Percentiles rank a stretch among this genome's conserved stretches.
These are phyloP conservation scores for Prunus fruticosa DNA, from an alignment of 306 rosid species.

Conservation along the genomic window DNA sequence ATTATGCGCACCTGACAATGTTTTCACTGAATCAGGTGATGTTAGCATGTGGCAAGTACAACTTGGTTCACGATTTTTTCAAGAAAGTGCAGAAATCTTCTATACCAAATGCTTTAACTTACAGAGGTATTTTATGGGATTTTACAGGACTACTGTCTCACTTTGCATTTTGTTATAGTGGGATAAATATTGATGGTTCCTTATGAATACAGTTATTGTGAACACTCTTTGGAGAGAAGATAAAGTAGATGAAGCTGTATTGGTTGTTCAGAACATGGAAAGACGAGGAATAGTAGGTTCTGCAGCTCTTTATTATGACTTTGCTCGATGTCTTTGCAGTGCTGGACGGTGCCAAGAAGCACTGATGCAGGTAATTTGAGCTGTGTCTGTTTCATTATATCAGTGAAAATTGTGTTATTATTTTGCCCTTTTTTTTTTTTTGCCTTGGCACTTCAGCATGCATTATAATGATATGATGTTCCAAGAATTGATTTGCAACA, in stretches of 20 bases:
- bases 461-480: not conserved
- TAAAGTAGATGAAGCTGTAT: conserved; percentile 73
- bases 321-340: conserved; percentile 90
- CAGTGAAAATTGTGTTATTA: not conserved
- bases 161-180: conserved; percentile 9
- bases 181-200: conserved; percentile 27
- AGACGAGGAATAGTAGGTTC: conserved; percentile 87
- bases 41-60: conserved; percentile 86
- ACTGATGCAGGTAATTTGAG: conserved; percentile 61
- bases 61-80: conserved; percentile 93
- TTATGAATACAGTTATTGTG: conserved; percentile 64
- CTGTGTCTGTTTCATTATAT: not conserved
- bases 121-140: conserved; percentile 67
- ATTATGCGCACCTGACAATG: conserved; percentile 13
- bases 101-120: conserved; percentile 78
- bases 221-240: conserved; percentile 85
- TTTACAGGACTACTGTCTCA: conserved; percentile 8
- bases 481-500: not conserved
- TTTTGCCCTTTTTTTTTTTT: not conserved
- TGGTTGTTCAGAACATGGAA: conserved; percentile 77
- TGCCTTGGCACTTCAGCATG: not conserved
- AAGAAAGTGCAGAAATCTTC: conserved; percentile 75
- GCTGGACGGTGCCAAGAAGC: conserved; percentile 91
- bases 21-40: conserved; percentile 68
- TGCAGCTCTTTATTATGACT: conserved; percentile 92